Percentiles rank a stretch among this genome's conserved stretches.
phyloP scores from a whole-genome alignment of 1,284 basidiomycete genomes.

The Exobasidium rhododendri region DNA sequence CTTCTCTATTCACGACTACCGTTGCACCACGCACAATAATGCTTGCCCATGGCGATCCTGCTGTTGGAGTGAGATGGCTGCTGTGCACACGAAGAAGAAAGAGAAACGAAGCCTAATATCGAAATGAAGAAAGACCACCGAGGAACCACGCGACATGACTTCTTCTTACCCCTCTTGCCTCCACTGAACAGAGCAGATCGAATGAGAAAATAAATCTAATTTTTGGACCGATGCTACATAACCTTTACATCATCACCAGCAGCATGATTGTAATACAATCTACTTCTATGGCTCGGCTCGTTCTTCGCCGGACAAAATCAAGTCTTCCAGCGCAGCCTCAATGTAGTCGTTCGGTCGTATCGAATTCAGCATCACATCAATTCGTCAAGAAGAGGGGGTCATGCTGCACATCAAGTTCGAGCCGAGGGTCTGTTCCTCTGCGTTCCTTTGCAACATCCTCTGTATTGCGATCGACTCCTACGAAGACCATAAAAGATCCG shows the following conservation, averaged over 20 bases:
- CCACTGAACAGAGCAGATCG: not conserved
- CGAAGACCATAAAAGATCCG: constrained; percentile 4
- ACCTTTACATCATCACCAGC: too few relatives aligned
- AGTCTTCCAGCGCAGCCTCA: too few relatives aligned
- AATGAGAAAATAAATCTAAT: too few relatives aligned
- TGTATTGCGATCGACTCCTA: not conserved
- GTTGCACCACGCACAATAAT: constrained; percentile 34
- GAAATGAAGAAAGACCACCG: not conserved
- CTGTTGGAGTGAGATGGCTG: not conserved
- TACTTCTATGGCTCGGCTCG: too few relatives aligned
- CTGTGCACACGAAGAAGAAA: not conserved
- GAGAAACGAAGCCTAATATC: not conserved
- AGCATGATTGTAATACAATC: too few relatives aligned
- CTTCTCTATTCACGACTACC: constrained; percentile 14
- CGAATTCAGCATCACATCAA: too few relatives aligned
- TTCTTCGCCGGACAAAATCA: too few relatives aligned
- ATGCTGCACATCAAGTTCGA: too few relatives aligned
- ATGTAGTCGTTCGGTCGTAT: too few relatives aligned
- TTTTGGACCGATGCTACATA: too few relatives aligned
- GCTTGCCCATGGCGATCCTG: constrained; percentile 41
- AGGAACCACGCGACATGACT: not conserved
- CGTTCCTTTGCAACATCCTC: not conserved
- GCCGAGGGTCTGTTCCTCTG: too few relatives aligned
- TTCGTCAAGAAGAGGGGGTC: too few relatives aligned
- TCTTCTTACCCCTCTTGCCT: not conserved